These are phyloP conservation scores for Yamadazyma sp. DNA, from an alignment of 805 yeast species.

Conservation along the genomic window DNA sequence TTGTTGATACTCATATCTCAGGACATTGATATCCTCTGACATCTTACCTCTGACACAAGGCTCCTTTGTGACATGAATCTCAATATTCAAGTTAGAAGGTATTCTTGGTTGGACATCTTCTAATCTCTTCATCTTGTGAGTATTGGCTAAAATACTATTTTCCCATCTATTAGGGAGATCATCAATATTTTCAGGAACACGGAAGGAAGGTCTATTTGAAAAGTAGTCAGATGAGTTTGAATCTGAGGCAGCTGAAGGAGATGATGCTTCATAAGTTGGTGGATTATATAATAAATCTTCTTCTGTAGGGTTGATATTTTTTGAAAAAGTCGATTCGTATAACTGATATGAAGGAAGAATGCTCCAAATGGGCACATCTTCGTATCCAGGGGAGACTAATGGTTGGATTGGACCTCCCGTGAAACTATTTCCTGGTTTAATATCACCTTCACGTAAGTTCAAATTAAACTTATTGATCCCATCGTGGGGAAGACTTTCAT, in stretches of 20 bases:
- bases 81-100: conserved; percentile 24
- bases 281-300: conserved; percentile 30
- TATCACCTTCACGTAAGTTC: background rate
- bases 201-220: background rate
- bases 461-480: conserved; percentile 5
- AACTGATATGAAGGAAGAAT: conserved; percentile 41
- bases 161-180: conserved; percentile 20
- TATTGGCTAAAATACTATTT: conserved; percentile 34
- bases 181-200: conserved; percentile 2
- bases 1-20: conserved; percentile 32
- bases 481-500: background rate
- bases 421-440: background rate
- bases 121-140: conserved; percentile 33
- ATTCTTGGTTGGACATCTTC: conserved; percentile 22
- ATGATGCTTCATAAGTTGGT: conserved; percentile 24
- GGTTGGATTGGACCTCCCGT: conserved; percentile 4
- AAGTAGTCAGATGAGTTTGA: background rate
- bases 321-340: conserved; percentile 37
- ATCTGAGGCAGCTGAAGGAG: conserved; percentile 7
- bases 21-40: conserved; percentile 29
- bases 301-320: conserved; percentile 28
- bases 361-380: conserved; percentile 34
- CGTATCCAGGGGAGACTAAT: conserved; percentile 14
- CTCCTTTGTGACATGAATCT: conserved; percentile 30
- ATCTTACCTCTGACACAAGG: conserved; percentile 24